These are phyloP conservation scores for Inonotus hispidus DNA, from an alignment of 1,284 basidiomycete genomes.

Conservation along the genomic window DNA sequence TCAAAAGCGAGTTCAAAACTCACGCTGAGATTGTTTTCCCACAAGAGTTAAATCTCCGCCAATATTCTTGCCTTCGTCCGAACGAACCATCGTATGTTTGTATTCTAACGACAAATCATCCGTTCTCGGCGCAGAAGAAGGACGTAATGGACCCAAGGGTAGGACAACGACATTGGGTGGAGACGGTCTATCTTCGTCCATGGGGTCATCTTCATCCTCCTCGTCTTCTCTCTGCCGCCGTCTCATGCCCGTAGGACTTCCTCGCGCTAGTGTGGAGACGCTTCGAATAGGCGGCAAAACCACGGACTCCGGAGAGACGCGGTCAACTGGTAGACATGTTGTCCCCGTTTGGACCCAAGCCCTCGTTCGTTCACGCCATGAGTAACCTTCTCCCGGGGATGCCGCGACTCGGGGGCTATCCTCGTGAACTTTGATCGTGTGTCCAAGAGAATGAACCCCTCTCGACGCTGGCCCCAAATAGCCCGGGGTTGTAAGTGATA, in stretches of 20 bases:
- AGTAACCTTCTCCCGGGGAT: not conserved
- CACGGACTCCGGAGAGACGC: slow-evolving; percentile 9
- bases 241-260: slow-evolving; percentile 1
- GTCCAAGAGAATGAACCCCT: not conserved
- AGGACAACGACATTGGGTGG: slow-evolving; percentile 9
- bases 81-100: not conserved
- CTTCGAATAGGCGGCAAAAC: slow-evolving; percentile 12
- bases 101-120: slow-evolving; percentile 8
- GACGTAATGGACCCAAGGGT: not conserved
- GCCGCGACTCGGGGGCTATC: not conserved
- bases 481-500: not conserved
- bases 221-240: slow-evolving; percentile 2
- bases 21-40: not conserved
- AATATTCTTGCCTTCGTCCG: slow-evolving; percentile 3
- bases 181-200: slow-evolving; percentile 7
- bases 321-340: not conserved
- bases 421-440: not conserved
- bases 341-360: not conserved
- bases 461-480: not conserved
- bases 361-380: not conserved
- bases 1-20: not conserved
- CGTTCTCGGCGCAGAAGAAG: slow-evolving; percentile 2
- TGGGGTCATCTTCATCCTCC: slow-evolving; percentile 2
- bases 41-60: slow-evolving; percentile 4
- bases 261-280: not conserved